Evolutionary conservation across 305 asterid genomes (phyloP), one percentile per base, ranked within the genome.

Genomic region (Ajuga reptans): DNA sequence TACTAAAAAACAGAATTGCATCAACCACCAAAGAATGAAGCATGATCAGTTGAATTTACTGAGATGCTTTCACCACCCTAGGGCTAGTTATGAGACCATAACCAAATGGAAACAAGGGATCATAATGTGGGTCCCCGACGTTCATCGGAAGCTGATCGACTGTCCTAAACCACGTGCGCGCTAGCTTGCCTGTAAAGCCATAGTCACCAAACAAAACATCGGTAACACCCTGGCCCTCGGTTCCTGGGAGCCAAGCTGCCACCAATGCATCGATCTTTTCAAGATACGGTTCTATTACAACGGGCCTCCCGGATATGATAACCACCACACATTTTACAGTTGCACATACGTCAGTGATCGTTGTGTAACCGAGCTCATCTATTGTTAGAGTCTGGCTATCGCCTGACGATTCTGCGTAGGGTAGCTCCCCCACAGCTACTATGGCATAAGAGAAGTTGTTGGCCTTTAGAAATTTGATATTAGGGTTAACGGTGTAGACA

Each of bases 191-290:
- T 0, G 81, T 82, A 47, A 86, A 86, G 27, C 84, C 89, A 12
- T 83, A 81, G 49, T 75, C 83, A 0, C 95, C 95, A 64, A 77
- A 88, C 70, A 88, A 64, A 68, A 86, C 86, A 76, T 88, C 95
- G 1, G 87, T 74, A 36, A 88, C 46, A 14, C 95, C 95, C 53
- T 86, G 90, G n/a, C 90, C 92, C 71, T 88, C 92, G 0, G 86
- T 81, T 37, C 95, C 95, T 0, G 92, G 95, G 5, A 88, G 85
- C 95, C 95, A 88, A 29, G 95, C 90, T 21, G 95, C 90, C 39
- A 86, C 91, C 24, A 86, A 60, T 0, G 88, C 89, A 17, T 86
- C 91, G 18, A 86, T 83, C 54, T 78, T 70, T 24, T 58, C 78
- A 37, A 88, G 55, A 37, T 84, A 81, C 0, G 92, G 89, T 63